Base-by-base conservation (phyloP, 2,329 filamentous ascomycete genomes). In the Ophiostoma perfectum region DNA sequence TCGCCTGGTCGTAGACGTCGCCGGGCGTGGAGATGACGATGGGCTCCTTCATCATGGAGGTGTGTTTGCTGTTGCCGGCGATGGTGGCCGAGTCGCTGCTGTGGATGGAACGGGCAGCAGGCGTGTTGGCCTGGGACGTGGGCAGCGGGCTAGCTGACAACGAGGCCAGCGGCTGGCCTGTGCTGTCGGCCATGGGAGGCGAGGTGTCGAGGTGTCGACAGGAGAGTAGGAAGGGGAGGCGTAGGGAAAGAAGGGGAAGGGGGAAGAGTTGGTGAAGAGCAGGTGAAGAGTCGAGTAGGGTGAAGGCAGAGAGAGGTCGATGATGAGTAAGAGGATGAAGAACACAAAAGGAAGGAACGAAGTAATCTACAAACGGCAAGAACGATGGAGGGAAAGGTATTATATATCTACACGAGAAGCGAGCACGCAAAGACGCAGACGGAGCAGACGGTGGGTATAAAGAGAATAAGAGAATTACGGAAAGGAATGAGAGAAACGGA, bases 51-150 rank as follows among this genome's bases (percentile, higher is more conserved):
- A 62, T 3, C 2, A 58, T 45, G 42, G 63, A 44, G 42, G 63
- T 42, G 11, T 44, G 18, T 12, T 27, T 44, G n/a, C 42, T 27
- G 63, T 47, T 64, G 63, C 18, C 18, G 42, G 42, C 39, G 18
- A 64, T 44, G 18, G 63, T 64, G 62, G 63, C 63, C 27, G 41
- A 47, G 42, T 52, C 64, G 36, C 12, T 52, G 64, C 64, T 65
- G 64, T 65, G 14, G 27, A 65, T 18, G 14, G 62, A 64, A n/a
- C n/a, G 41, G 16, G 49, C 49, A 0, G 60, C 39, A n/a, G 42
- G 38, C 11, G 38, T 63, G 39, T 63, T 39, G 60, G 27, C 7
- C n/a, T 27, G 49, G n/a, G 60, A 18, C n/a, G 49, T 55, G 11
- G 49, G 49, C 49, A 55, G n/a, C 49, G 18, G 49, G 49, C 49